A percentile compares a stretch with the other conserved stretches of the same genome.
phyloP scores from a whole-genome alignment of 1,139 yeast species.

The Sugiyamaella novakii region DNA sequence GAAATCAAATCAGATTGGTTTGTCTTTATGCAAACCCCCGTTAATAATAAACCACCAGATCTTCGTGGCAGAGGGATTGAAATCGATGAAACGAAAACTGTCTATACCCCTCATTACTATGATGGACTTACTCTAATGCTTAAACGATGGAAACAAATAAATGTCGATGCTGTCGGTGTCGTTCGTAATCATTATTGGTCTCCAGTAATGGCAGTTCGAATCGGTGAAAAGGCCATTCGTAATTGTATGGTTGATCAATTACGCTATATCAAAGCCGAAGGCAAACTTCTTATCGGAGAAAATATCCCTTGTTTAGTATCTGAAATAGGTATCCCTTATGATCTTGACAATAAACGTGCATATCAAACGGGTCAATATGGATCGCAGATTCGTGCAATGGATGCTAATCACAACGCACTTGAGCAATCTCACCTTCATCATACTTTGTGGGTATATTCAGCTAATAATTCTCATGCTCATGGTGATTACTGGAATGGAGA shows the following conservation, averaged over 20 bases:
- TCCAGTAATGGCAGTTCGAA: conserved; percentile 74
- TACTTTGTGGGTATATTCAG: conserved; percentile 84
- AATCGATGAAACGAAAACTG: conserved; percentile 45
- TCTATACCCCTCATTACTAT: conserved; percentile 85
- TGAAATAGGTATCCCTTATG: conserved; percentile 97
- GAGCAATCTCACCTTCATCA: conserved; percentile 73
- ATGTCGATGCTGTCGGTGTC: conserved; percentile 90
- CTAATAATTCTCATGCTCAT: conserved; percentile 70
- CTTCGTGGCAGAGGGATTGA: conserved; percentile 22
- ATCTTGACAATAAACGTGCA: conserved; percentile 80
- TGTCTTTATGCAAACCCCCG: conserved; percentile 79
- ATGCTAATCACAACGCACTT: conserved; percentile 75
- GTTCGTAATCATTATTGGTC: conserved; percentile 73
- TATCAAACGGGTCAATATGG: conserved; percentile 63
- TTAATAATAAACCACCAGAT: conserved; percentile 73
- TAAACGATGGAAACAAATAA: conserved; percentile 66
- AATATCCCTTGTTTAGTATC: conserved; percentile 62
- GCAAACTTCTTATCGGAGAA: conserved; percentile 43
- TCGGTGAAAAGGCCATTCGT: conserved; percentile 79
- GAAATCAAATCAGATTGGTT: conserved; percentile 51
- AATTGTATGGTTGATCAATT: conserved; percentile 71
- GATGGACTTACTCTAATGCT: conserved; percentile 93
- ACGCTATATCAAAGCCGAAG: conserved; percentile 62
- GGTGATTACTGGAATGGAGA: conserved; percentile 96
- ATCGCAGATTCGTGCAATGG: conserved; percentile 79